Conservation (phyloP, 2,329 filamentous ascomycete genomes). For the Didymella arachidicola region DNA sequence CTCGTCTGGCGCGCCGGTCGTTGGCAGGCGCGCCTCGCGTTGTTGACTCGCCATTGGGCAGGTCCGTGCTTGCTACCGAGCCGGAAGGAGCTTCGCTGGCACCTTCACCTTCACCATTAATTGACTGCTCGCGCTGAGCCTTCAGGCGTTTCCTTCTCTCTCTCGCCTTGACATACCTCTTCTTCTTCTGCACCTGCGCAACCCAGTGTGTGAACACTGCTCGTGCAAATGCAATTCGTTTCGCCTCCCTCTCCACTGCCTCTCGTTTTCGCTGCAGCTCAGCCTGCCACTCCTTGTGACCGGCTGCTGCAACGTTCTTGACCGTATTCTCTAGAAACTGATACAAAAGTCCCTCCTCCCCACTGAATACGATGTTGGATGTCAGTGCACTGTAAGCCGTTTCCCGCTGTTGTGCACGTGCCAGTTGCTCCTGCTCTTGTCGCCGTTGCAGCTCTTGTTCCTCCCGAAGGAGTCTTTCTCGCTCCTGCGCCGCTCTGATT, state of each 20-base stretch:
- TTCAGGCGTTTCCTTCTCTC: constrained; percentile 38
- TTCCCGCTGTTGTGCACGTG: constrained; percentile 26
- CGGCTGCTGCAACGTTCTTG: constrained; percentile 43
- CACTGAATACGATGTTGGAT: constrained; percentile 48
- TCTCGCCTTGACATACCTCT: constrained; percentile 28
- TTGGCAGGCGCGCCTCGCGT: constrained; percentile 30
- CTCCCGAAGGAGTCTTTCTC: constrained; percentile 30
- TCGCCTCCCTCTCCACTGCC: constrained; percentile 29
- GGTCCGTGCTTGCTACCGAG: constrained; percentile 8
- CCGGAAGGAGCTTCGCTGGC: constrained; percentile 14
- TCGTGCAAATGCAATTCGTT: constrained; percentile 29
- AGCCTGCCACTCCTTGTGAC: constrained; percentile 46
- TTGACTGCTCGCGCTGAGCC: constrained; percentile 27
- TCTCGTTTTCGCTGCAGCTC: constrained; percentile 32
- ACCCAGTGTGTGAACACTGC: constrained; percentile 35
- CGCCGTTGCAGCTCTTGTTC: constrained; percentile 30
- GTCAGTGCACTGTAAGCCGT: constrained; percentile 47
- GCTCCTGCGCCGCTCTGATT: constrained; percentile 29
- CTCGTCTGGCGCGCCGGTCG: constrained; percentile 29
- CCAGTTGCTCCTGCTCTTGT: constrained; percentile 31
- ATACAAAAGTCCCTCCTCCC: constrained; percentile 52
- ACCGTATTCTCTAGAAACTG: constrained; percentile 55
- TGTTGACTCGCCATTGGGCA: constrained; percentile 11
- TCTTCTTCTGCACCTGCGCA: constrained; percentile 38
- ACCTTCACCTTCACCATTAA: constrained; percentile 16